These are phyloP conservation scores for Coniella vitis DNA, from an alignment of 2,329 filamentous ascomycete genomes.

Conservation along the genomic window DNA sequence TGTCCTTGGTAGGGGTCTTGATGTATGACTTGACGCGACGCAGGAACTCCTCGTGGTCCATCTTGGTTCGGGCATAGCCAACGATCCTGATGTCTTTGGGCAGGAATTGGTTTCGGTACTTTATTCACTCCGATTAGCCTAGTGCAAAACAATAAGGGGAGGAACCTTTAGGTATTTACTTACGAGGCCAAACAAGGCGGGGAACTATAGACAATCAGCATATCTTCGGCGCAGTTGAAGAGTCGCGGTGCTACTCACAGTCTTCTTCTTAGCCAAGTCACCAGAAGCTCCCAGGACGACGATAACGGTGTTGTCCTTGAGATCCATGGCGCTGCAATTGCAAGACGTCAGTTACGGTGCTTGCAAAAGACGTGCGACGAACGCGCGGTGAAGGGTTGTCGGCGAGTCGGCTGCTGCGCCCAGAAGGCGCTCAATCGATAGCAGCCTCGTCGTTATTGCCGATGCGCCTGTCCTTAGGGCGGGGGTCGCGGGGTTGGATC, in stretches of 20 bases:
- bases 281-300: conserved; percentile 95
- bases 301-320: conserved; percentile 97
- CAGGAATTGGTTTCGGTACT: conserved; percentile 99
- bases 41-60: conserved; percentile 95
- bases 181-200: conserved; percentile 94
- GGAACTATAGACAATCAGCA: conserved; percentile 59
- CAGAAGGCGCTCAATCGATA: neutral
- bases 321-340: conserved; percentile 68
- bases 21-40: conserved; percentile 95
- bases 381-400: neutral
- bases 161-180: conserved; percentile 35
- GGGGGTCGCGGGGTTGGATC: conserved; percentile 14
- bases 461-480: neutral
- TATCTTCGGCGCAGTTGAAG: conserved; percentile 13
- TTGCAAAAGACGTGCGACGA: neutral
- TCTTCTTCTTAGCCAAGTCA: conserved; percentile 99
- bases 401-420: neutral
- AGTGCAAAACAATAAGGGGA: neutral
- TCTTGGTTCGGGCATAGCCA: conserved; percentile 98
- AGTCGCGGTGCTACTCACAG: conserved; percentile 47
- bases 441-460: neutral
- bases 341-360: conserved; percentile 27
- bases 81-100: conserved; percentile 94
- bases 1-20: conserved; percentile 96
- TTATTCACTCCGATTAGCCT: conserved; percentile 19